Conservation (phyloP, 202 grass and related monocot species). For the Setaria italica region DNA sequence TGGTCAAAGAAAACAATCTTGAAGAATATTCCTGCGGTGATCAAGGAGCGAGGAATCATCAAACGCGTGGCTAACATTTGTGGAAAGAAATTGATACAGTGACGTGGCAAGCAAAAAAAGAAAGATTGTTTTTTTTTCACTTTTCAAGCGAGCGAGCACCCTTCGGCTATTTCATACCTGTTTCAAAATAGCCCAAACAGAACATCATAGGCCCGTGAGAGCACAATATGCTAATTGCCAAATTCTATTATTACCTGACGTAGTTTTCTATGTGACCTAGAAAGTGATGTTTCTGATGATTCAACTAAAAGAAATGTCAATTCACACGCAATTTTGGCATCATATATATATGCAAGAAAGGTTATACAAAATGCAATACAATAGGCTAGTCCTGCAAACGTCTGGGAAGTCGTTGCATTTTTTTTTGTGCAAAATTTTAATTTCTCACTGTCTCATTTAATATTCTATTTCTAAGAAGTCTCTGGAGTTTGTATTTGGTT, state of each 20-base stretch:
- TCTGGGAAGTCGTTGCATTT: background rate
- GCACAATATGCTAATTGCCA: no score
- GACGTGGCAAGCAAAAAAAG: background rate
- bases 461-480: no score
- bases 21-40: conserved; percentile 27
- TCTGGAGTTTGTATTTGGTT: background rate
- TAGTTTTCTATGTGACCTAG: no score
- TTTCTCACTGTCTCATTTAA: background rate
- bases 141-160: background rate
- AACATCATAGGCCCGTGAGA: no score
- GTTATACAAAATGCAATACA: no score
- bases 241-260: no score
- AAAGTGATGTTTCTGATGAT: background rate
- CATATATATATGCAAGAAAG: no score
- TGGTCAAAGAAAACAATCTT: conserved; percentile 15
- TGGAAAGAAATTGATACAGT: conserved; percentile 7
- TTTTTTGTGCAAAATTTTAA: background rate
- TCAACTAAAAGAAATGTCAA: background rate
- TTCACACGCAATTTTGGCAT: background rate
- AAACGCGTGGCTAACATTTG: background rate
- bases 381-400: background rate
- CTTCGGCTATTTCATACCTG: background rate
- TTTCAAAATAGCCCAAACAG: background rate
- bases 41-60: conserved; percentile 28
- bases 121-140: no score